Evolutionary conservation across 75 land plant species (phyloP).

Genomic region (Isoetes taiwanensis): DNA sequence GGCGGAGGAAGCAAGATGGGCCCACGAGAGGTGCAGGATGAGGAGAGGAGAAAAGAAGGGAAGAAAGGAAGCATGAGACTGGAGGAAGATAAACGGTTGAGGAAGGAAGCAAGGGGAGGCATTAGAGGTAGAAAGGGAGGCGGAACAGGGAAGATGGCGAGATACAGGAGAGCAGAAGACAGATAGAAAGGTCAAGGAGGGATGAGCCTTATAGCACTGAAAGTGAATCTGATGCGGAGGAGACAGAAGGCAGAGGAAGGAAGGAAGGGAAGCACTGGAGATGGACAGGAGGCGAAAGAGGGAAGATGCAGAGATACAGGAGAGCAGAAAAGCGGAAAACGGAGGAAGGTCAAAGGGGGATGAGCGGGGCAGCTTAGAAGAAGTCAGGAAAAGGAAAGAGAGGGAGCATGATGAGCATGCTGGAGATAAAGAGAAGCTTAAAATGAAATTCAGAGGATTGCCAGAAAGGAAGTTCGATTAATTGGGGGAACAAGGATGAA

Average conservation of each 20-base stretch:
- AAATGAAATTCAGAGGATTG: conserved; percentile 11
- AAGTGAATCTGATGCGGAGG: background rate
- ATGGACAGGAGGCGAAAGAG: conserved; percentile 18
- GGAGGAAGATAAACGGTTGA: too few relatives aligned
- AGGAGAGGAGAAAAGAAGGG: background rate
- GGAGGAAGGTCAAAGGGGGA: background rate
- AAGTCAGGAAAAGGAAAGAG: background rate
- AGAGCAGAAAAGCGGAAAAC: background rate
- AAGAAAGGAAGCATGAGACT: background rate
- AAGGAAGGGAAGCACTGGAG: background rate
- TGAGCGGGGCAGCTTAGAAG: background rate
- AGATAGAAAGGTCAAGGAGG: too few relatives aligned
- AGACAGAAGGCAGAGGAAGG: background rate
- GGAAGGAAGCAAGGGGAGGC: background rate
- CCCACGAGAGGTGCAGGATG: too few relatives aligned
- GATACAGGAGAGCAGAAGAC: too few relatives aligned
- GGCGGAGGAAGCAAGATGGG: too few relatives aligned
- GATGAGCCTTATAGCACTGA: background rate
- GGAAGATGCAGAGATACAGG: background rate
- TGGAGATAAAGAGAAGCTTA: background rate
- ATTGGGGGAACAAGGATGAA: background rate
- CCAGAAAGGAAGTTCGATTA: background rate
- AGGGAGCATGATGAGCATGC: background rate
- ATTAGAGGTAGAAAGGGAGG: background rate
- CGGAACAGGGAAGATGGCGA: background rate